Percentiles rank a stretch among this genome's conserved stretches.
phyloP scores from a whole-genome alignment of 164 flowering plant species.

The Chimonanthus salicifolius region DNA sequence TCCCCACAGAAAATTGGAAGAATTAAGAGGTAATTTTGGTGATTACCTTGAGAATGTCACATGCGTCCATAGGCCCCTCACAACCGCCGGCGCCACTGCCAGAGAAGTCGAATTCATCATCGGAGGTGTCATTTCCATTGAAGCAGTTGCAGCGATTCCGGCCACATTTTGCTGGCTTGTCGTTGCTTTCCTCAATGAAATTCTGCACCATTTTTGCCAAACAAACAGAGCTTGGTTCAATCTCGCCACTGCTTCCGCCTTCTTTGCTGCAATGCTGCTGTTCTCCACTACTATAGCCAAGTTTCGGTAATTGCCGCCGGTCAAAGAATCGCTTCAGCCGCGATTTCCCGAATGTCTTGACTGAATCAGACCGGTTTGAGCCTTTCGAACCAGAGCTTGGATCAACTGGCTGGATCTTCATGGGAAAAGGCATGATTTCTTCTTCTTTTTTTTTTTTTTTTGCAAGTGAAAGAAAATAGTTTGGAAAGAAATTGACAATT shows the following conservation, averaged over 20 bases:
- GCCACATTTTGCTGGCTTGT: slow-evolving; percentile 54
- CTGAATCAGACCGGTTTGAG: slow-evolving; percentile 30
- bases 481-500: neutral
- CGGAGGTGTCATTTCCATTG: slow-evolving; percentile 70
- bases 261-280: slow-evolving; percentile 19
- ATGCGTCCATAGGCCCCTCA: slow-evolving; percentile 30
- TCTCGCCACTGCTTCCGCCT: slow-evolving; percentile 22
- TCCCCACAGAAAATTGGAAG: neutral
- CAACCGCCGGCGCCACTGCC: slow-evolving; percentile 31
- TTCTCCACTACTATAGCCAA: slow-evolving; percentile 16
- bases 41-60: slow-evolving; percentile 64
- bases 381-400: slow-evolving; percentile 14
- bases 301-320: slow-evolving; percentile 51
- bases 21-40: neutral
- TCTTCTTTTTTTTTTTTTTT: slow-evolving; percentile 4
- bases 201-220: slow-evolving; percentile 84
- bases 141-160: slow-evolving; percentile 86
- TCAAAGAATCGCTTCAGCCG: slow-evolving; percentile 77
- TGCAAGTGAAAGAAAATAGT: neutral
- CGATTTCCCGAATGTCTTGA: slow-evolving; percentile 61
- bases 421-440: slow-evolving; percentile 28
- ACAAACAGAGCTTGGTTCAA: slow-evolving; percentile 88
- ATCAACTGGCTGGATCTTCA: slow-evolving; percentile 90
- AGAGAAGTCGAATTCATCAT: slow-evolving; percentile 61
- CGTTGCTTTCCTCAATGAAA: slow-evolving; percentile 70